Conservation (phyloP, 148 eudicot species). For the Persicaria maculosa region DNA sequence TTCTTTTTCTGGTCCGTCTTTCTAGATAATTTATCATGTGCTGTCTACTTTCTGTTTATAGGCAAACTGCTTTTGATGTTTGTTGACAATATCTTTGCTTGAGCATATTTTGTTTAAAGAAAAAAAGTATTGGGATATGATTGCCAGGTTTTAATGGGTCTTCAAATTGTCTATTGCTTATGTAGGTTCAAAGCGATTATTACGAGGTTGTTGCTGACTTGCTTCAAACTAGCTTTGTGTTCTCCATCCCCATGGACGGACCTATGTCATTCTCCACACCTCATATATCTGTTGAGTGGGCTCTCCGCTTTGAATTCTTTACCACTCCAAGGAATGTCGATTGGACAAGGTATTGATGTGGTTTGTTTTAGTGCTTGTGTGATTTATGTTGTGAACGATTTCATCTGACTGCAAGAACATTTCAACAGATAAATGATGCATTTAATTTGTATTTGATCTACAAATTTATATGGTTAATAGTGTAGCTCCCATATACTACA, state of each 20-base stretch:
- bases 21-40: not conserved
- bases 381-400: not conserved
- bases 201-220: conserved; percentile 91
- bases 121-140: not conserved
- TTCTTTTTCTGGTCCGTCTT: not conserved
- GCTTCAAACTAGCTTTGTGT: conserved; percentile 89
- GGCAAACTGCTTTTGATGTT: not conserved
- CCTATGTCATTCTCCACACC: conserved; percentile 94
- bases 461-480: not conserved
- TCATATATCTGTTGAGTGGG: conserved; percentile 88
- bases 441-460: not conserved
- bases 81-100: not conserved
- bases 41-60: not conserved
- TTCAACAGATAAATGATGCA: not conserved
- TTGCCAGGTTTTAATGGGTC: not conserved
- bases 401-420: not conserved
- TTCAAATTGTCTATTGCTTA: not conserved
- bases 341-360: conserved; percentile 65
- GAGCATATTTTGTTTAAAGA: not conserved
- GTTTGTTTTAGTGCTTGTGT: not conserved
- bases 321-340: conserved; percentile 81
- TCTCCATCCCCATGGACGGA: conserved; percentile 94
- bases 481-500: not conserved
- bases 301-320: conserved; percentile 88
- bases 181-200: conserved; percentile 83